Conservation (phyloP, 176 grass and related monocot genomes). For the Avena eriantha region DNA sequence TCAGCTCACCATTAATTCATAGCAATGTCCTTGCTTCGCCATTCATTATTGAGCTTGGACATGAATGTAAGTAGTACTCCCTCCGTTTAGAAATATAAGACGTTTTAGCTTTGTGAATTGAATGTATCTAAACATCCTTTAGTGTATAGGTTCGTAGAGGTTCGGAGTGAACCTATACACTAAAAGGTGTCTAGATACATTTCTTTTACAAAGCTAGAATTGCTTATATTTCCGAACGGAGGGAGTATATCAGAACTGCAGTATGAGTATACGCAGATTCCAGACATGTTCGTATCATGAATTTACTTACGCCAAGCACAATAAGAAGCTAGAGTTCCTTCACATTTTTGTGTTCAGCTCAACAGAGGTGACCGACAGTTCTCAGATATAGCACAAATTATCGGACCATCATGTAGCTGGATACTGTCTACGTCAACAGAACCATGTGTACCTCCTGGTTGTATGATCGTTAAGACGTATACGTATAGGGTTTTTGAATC, state of each 20-base stretch:
- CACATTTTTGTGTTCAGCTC: constrained; percentile 13
- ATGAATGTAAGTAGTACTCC: not conserved
- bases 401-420: constrained; percentile 7
- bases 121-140: too few species aligned
- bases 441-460: constrained; percentile 33
- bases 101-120: too few species aligned
- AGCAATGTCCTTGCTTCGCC: not conserved
- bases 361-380: constrained; percentile 14
- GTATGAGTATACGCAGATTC: not conserved
- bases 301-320: not conserved
- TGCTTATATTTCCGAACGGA: too few species aligned
- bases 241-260: too few species aligned
- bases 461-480: constrained; percentile 71
- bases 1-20: not conserved
- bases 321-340: not conserved
- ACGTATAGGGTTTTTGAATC: constrained; percentile 69
- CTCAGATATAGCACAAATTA: constrained; percentile 30
- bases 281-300: not conserved
- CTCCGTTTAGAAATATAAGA: too few species aligned
- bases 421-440: constrained; percentile 41
- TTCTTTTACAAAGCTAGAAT: too few species aligned
- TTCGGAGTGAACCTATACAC: too few species aligned
- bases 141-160: too few species aligned
- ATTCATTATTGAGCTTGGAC: constrained; percentile 1
- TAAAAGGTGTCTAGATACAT: too few species aligned